These are phyloP conservation scores for Trichoderma sp. DNA, from an alignment of 2,329 filamentous ascomycete species.

Conservation along the genomic window DNA sequence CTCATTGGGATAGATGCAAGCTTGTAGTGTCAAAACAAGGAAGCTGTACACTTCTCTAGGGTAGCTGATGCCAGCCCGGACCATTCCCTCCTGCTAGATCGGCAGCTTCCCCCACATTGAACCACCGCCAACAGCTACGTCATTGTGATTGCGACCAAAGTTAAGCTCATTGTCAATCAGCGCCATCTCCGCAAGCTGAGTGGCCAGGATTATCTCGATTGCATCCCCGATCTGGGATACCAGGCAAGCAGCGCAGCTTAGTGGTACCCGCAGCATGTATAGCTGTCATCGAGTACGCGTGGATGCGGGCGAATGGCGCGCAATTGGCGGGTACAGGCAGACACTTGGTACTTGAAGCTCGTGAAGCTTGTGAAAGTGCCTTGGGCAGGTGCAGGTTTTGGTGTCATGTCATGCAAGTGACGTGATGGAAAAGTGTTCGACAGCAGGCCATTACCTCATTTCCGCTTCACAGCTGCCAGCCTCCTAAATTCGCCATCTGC, in stretches of 20 bases:
- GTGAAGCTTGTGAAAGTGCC: constrained; percentile 12
- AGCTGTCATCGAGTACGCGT: background rate
- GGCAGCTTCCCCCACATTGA: constrained; percentile 8
- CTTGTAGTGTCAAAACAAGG: background rate
- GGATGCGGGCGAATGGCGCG: background rate
- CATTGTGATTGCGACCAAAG: constrained; percentile 28
- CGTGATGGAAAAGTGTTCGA: constrained; percentile 21
- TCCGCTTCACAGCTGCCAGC: background rate
- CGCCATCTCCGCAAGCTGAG: background rate
- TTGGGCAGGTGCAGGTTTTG: background rate
- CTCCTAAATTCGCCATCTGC: constrained; percentile 4
- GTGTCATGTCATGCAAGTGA: constrained; percentile 23
- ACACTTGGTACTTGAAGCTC: background rate
- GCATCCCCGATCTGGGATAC: constrained; percentile 1
- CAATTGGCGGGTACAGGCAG: constrained; percentile 9
- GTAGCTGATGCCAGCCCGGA: constrained; percentile 17
- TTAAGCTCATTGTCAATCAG: constrained; percentile 25
- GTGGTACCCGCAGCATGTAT: background rate
- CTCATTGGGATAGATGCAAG: background rate
- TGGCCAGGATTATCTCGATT: constrained; percentile 13
- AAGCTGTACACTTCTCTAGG: background rate
- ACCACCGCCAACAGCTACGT: constrained; percentile 26
- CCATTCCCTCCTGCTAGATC: constrained; percentile 10
- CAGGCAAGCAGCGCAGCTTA: constrained; percentile 7
- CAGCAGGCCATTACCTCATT: constrained; percentile 24